Base-by-base conservation (phyloP, 331 rosid species). In the Quercus tomentella region DNA sequence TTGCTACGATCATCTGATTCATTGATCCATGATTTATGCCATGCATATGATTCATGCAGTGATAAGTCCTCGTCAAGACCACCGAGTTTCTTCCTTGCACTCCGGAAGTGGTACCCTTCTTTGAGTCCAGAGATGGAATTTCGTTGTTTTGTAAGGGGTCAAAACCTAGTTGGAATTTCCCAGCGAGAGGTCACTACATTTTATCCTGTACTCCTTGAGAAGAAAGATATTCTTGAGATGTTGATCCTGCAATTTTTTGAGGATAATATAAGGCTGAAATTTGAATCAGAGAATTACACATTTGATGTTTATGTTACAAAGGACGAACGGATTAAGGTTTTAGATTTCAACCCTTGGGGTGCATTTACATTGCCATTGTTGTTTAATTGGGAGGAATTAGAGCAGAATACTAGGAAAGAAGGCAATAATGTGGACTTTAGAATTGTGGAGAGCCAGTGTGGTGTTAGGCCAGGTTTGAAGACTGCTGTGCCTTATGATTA, bases 341-440 rank as follows among this genome's bases (percentile, higher is more conserved):
- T 94, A 84, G 97, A 92, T 91, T 94, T 94, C 79, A 94, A 92
- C 78, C 92, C 98, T 1, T 91, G 95, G 97, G 89, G 93, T 14
- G 91, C 87, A 76, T 88, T 82, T 70, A 94, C 97, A 28, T 86
- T 94, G 81, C 87, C 98, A 7, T 73, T 87, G 79, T 54, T 94
- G 86, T 92, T 92, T 77, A 76, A 84, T 3, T 91, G 97, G 97
- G 92, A 91, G 74, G 97, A 91, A 70, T 73, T 94, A 78, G 97
- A 82, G 75, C 70, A 82, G 71, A 75, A 37, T 15, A 7, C 1
- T 14, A 72, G 60, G 15, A 92, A 73, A 55, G 81, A 55, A 22
- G 82, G 60, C 12, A 86, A 86, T 37, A 79, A 41, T 33, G 77
- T 82, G 66, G 90, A 88, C 55, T 85, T 92, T 20, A 87, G 97